Percentiles rank a stretch among this genome's conserved stretches.
Conservation (phyloP, 2,329 filamentous ascomycete genomes). For the Epichloe typhina region DNA sequence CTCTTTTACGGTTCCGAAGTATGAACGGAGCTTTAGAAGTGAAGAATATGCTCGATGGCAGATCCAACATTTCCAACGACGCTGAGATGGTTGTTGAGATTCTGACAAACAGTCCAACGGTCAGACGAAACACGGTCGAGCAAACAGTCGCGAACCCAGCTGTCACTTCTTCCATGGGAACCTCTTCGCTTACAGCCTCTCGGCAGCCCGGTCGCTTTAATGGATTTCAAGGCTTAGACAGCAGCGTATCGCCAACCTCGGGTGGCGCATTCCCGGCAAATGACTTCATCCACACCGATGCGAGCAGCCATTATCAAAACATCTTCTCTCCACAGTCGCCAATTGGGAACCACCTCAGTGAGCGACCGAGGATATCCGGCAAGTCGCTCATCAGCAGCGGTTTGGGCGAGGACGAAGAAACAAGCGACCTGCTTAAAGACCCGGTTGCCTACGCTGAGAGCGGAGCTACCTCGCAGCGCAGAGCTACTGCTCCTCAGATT, state of each 20-base stretch:
- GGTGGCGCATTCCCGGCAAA: constrained; percentile 37
- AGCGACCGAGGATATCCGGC: constrained; percentile 46
- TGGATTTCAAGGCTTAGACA: constrained; percentile 49
- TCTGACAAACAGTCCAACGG: constrained; percentile 26
- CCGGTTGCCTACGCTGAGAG: constrained; percentile 61
- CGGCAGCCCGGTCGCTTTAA: constrained; percentile 49
- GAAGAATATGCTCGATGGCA: constrained; percentile 44
- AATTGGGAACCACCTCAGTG: constrained; percentile 55
- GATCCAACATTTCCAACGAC: constrained; percentile 36
- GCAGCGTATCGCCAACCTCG: constrained; percentile 43
- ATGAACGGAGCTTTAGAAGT: constrained; percentile 40
- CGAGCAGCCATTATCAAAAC: constrained; percentile 41
- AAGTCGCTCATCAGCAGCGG: constrained; percentile 64
- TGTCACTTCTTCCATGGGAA: constrained; percentile 26
- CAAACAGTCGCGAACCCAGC: constrained; percentile 11
- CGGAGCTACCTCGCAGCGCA: constrained; percentile 33
- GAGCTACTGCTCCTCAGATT: constrained; percentile 59
- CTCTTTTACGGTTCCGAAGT: constrained; percentile 39
- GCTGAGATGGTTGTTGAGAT: constrained; percentile 46
- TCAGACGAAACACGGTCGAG: constrained; percentile 16
- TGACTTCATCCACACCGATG: constrained; percentile 47
- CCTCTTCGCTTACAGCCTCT: constrained; percentile 27
- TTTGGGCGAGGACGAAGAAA: constrained; percentile 52
- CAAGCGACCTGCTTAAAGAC: constrained; percentile 57
- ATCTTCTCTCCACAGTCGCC: constrained; percentile 64